Conservation (phyloP, 1,284 basidiomycete genomes). For the Flammula alnicola region DNA sequence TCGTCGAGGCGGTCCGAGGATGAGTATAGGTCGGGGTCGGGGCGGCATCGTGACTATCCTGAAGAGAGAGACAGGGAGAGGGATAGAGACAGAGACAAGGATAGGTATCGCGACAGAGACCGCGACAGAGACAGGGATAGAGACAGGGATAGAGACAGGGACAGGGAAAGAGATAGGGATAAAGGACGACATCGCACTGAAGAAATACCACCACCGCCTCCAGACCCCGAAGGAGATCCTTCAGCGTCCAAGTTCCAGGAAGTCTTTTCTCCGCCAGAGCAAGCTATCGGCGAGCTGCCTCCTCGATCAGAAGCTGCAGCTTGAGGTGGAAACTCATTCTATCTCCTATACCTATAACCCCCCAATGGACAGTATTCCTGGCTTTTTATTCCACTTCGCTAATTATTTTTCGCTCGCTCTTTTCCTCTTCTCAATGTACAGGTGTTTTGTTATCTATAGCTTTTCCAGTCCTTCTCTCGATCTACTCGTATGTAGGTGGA, state of each 20-base stretch:
- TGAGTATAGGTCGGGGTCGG: slow-evolving; percentile 14
- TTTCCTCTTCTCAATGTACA: too few relatives aligned
- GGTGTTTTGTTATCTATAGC: too few relatives aligned
- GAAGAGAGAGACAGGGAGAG: slow-evolving; percentile 18
- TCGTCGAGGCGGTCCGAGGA: slow-evolving; percentile 23
- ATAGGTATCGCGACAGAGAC: slow-evolving; percentile 5
- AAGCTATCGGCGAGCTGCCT: slow-evolving; percentile 19
- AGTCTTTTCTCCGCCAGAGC: slow-evolving; percentile 28
- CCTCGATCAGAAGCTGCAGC: slow-evolving; percentile 16
- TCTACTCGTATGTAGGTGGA: too few relatives aligned
- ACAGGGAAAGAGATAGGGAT: slow-evolving; percentile 17
- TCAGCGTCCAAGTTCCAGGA: slow-evolving; percentile 30
- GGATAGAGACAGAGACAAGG: slow-evolving; percentile 5
- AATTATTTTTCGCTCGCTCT: too few relatives aligned
- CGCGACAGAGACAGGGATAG: slow-evolving; percentile 18
- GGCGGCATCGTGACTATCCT: slow-evolving; percentile 8
- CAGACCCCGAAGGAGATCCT: slow-evolving; percentile 13
- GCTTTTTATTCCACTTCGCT: too few relatives aligned
- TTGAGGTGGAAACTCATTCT: too few relatives aligned
- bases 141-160: slow-evolving; percentile 16
- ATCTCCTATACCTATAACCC: too few relatives aligned
- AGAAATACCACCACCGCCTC: slow-evolving; percentile 1
- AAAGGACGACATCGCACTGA: slow-evolving; percentile 8
- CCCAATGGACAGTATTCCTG: too few relatives aligned
- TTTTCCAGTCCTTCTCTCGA: too few relatives aligned